Evolutionary conservation across 208 protist genomes (phyloP).

Genomic region (Leishmania lainsoni): DNA sequence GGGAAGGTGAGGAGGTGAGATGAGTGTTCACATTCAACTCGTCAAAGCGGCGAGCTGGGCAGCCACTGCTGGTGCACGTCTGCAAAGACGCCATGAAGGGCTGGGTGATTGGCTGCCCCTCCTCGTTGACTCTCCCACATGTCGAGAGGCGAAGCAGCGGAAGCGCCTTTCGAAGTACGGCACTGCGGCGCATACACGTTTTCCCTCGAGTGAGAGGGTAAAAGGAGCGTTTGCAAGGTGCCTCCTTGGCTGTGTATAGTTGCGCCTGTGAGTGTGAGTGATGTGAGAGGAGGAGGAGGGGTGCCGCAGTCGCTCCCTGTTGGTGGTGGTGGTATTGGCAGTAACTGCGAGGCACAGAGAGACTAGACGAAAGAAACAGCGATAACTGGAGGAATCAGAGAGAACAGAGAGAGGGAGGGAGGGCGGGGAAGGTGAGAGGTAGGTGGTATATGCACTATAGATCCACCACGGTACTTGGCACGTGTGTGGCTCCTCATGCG

Average conservation of each 20-base stretch:
- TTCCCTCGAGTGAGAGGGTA: background rate
- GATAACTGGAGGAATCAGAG: background rate
- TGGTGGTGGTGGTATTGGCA: background rate
- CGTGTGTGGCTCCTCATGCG: no score
- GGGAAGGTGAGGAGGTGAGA: background rate
- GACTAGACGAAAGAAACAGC: background rate
- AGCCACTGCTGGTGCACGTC: background rate
- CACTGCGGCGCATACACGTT: conserved; percentile 5
- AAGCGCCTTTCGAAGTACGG: background rate
- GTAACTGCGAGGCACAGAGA: background rate
- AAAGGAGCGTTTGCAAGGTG: background rate
- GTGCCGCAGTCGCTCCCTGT: background rate
- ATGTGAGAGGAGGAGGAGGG: background rate
- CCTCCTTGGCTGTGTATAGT: background rate
- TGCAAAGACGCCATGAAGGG: background rate
- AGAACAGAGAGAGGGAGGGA: background rate
- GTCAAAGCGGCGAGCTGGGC: background rate
- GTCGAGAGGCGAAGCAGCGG: conserved; percentile 1
- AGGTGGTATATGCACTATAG: background rate
- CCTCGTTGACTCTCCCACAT: background rate
- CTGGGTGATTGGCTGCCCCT: background rate
- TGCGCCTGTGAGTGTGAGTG: background rate
- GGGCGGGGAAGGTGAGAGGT: background rate
- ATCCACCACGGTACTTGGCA: no score
- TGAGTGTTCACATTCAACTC: background rate